Evolutionary conservation across 768 basidiomycete genomes (phyloP).

Genomic region (Cytidiella melzeri): DNA sequence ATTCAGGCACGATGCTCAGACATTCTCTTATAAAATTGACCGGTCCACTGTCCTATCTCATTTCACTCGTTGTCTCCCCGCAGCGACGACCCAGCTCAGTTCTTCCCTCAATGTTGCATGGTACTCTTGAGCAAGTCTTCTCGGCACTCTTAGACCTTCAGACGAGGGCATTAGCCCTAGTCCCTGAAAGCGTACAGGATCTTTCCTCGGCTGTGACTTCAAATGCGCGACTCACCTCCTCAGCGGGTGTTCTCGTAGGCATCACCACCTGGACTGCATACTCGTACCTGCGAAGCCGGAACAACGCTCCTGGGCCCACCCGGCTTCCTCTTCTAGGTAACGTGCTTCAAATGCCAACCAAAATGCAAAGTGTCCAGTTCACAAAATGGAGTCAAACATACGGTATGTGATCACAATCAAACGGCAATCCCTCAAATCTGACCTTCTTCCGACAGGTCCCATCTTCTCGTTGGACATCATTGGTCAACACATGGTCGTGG

Average conservation of each 20-base stretch:
- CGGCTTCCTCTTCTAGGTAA: constrained; percentile 5
- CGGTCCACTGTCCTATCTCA: too few relatives aligned
- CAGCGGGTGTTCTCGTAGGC: background rate
- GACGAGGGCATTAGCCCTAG: too few relatives aligned
- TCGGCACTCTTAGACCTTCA: too few relatives aligned
- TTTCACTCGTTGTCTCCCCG: too few relatives aligned
- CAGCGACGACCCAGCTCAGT: too few relatives aligned
- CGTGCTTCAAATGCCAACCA: background rate
- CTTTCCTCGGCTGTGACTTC: too few relatives aligned
- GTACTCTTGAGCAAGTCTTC: too few relatives aligned
- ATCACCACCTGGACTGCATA: background rate
- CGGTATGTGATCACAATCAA: background rate
- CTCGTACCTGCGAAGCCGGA: background rate
- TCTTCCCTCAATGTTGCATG: too few relatives aligned
- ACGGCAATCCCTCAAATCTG: too few relatives aligned
- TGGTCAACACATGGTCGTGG: constrained; percentile 23
- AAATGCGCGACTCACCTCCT: background rate
- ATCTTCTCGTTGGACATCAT: constrained; percentile 24
- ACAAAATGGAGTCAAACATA: constrained; percentile 1
- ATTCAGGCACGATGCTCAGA: too few relatives aligned
- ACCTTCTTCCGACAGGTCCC: background rate
- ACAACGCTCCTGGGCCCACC: constrained; percentile 1
- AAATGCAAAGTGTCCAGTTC: background rate
- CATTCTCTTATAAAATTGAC: too few relatives aligned
- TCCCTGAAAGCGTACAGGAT: too few relatives aligned